Evolutionary conservation across 768 basidiomycete genomes (phyloP).

Genomic region (Tricholoma bakamatsutake): DNA sequence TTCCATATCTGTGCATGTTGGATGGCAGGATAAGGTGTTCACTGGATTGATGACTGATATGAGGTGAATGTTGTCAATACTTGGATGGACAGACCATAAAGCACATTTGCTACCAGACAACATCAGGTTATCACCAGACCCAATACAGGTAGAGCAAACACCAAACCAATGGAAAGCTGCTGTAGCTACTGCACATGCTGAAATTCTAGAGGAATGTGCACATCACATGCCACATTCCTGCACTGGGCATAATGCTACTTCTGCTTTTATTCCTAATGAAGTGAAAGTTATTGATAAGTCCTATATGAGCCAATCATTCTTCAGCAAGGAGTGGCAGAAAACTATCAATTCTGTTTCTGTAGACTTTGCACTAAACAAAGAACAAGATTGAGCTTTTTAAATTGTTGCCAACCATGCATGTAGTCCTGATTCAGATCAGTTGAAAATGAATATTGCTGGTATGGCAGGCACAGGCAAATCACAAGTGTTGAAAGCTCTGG

Average conservation of each 20-base stretch:
- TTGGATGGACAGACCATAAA: background rate
- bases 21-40: background rate
- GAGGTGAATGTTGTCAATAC: background rate
- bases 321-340: background rate
- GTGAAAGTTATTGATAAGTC: background rate
- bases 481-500: conserved; percentile 19
- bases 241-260: background rate
- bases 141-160: background rate
- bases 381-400: conserved; percentile 25
- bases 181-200: too few species aligned
- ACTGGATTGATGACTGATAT: background rate
- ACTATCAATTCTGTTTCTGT: background rate
- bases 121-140: background rate
- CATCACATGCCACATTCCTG: too few species aligned
- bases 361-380: conserved; percentile 20
- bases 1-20: background rate
- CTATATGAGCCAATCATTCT: background rate
- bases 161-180: background rate
- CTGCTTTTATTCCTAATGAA: background rate
- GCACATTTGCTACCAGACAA: background rate
- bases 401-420: conserved; percentile 22
- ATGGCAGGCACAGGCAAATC: conserved; percentile 28
- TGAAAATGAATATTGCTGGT: conserved; percentile 27
- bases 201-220: background rate
- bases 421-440: conserved; percentile 4